Percentiles rank a stretch among this genome's conserved stretches.
These are phyloP conservation scores for Aspergillus avenaceus DNA, from an alignment of 495 filamentous ascomycete species.

Conservation along the genomic window DNA sequence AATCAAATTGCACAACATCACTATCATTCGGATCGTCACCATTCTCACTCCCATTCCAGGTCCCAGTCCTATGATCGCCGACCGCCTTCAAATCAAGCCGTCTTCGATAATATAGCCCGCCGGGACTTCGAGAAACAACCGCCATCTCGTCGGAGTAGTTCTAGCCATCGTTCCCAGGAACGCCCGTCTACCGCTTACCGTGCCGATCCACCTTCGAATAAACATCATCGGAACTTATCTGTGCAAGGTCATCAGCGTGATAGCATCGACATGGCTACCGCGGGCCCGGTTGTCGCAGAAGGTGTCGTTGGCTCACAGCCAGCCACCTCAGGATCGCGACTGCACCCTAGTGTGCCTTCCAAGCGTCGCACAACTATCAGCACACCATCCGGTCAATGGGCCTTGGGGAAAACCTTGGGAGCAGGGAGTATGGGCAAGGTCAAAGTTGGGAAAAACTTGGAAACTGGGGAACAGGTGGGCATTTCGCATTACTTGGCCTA, in stretches of 20 bases:
- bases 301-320: constrained; percentile 40
- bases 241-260: constrained; percentile 44
- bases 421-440: constrained; percentile 98
- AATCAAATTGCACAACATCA: constrained; percentile 30
- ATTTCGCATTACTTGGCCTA: neutral
- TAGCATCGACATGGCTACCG: constrained; percentile 52
- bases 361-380: constrained; percentile 79
- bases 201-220: constrained; percentile 44
- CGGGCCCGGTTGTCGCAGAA: constrained; percentile 32
- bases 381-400: constrained; percentile 81
- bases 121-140: constrained; percentile 53
- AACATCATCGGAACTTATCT: constrained; percentile 44
- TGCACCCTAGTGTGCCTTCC: constrained; percentile 39
- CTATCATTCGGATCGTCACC: constrained; percentile 22
- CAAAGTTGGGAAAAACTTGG: constrained; percentile 77
- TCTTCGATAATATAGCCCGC: constrained; percentile 50
- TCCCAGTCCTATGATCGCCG: constrained; percentile 48
- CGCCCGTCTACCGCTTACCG: constrained; percentile 45
- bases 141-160: constrained; percentile 50
- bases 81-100: constrained; percentile 47
- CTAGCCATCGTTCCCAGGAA: constrained; percentile 48
- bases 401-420: constrained; percentile 94
- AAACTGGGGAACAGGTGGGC: constrained; percentile 75
- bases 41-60: constrained; percentile 47
- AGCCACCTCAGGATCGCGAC: constrained; percentile 34